Evolutionary conservation across 202 grass and related monocot species (phyloP), one percentile per base, ranked within the genome.

Genomic region (Cymbopogon flexuosus): DNA sequence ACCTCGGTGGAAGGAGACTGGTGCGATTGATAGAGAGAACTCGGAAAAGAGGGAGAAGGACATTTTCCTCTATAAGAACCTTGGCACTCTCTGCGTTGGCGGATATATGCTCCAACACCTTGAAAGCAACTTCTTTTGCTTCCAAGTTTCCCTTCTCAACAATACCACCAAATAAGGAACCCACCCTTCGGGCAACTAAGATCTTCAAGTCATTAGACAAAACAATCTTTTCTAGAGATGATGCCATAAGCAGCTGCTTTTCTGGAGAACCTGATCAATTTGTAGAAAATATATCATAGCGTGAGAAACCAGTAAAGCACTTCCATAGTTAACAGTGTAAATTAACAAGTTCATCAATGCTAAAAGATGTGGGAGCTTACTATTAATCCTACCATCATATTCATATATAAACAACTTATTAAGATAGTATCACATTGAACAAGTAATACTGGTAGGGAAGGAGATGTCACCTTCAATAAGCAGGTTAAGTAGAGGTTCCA

Each of bases 101-200:
- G n/a, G 92, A 94, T 56, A 94, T 85, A 67, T 88, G 81, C 45
- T 86, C 87, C 34, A 94, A 78, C 11, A 90, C 89, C 62, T 86
- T 89, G 64, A 94, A 87, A 84, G 89, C 84, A 62, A 87, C 84
- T 87, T 94, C 81, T 84, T 86, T 85, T 76, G 88, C 84, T 67
- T 82, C 62, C 35, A 82, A 82, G 72, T 60, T 88, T 5, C 89
- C 89, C 57, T 86, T 86, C 80, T 84, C 81, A 74, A 94, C 72
- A 64, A 89, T 43, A 45, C 74, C 52, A 63, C 85, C 86, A 74
- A 94, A 79, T 77, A 87, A 67, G 14, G 78, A 81, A 64, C 92
- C 92, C 39, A 83, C 92, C 69, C 78, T 87, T 62, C 77, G 39
- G 54, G 89, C 92, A 7, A 94, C 88, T 61, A 94, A 84, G 30